Evolutionary conservation across 2,329 filamentous ascomycete species (phyloP), one percentile per base, ranked within the genome.

Genomic region (Verticillium klebahnii): DNA sequence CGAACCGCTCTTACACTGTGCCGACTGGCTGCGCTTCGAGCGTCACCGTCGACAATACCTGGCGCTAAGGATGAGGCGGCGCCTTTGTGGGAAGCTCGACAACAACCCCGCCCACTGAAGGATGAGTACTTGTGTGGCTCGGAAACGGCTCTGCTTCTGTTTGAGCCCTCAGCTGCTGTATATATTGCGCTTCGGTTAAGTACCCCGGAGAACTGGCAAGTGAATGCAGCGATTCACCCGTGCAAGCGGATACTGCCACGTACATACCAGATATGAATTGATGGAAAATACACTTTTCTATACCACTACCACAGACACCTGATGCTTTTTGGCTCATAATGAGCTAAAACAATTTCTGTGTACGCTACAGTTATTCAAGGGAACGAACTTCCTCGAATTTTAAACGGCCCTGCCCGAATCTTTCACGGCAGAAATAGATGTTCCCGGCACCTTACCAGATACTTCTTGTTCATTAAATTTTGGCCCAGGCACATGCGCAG

Each of bases 1-100:
- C 76, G 0, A 79, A 80, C 59, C 68, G 76, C 45, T 71, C 69
- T 0, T 78, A 71, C 62, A 74, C 71, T 36, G 70, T 75, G 8
- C 68, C 71, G 0, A 57, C 39, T 9, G 60, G 68, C 23, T 74
- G 70, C 59, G 63, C 59, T 2, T 61, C 64, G 8, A 63, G 62
- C 2, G 67, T 64, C 0, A 64, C 63, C 19, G 68, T 71, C 2
- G 64, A 62, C 39, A 63, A 64, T 14, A 70, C 63, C 17, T 74
- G 72, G 73, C 66, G 68, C 34, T 73, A 60, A 65, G 23, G 58
- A 60, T 50, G 1, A 9, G 45, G n/a, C 5, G 19, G 6, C 45
- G 23, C 12, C 19, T 19, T 12, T 9, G 3, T n/a, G 4, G 9
- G 45, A 19, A 12, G 9, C 45, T 5, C 45, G 19, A 23, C 19